Evolutionary conservation across 148 eudicot species (phyloP).

Genomic region (Diospyros lotus): DNA sequence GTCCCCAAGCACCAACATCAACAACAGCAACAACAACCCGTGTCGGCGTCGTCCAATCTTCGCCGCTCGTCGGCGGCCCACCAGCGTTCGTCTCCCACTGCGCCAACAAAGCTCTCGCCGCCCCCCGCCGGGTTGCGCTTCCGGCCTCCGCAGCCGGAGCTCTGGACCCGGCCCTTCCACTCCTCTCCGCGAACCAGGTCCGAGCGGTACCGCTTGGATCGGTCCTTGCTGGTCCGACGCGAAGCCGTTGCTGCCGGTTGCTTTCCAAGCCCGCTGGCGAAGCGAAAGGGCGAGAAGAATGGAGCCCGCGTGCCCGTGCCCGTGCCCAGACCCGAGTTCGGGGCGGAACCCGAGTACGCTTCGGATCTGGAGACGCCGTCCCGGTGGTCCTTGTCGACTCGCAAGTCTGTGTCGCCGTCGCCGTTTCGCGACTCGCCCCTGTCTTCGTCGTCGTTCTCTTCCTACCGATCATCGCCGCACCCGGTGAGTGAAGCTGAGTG

Average conservation of each 20-base stretch:
- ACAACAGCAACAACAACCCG: not conserved
- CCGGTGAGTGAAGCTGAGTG: conserved; percentile 33
- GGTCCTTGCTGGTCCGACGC: conserved; percentile 5
- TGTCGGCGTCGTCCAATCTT: no score
- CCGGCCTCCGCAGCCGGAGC: conserved; percentile 23
- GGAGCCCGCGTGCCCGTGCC: conserved; percentile 8
- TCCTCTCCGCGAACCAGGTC: conserved; percentile 22
- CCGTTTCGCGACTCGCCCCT: conserved; percentile 28
- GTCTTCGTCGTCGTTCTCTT: conserved; percentile 40
- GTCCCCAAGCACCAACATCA: conserved; percentile 43
- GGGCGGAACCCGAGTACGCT: conserved; percentile 15
- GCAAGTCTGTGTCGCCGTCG: conserved; percentile 29
- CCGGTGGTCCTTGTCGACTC: conserved; percentile 38
- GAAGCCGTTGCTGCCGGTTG: conserved; percentile 26
- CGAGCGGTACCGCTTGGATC: not conserved
- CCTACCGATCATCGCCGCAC: conserved; percentile 40
- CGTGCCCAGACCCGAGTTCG: conserved; percentile 5
- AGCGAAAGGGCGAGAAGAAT: conserved; percentile 16
- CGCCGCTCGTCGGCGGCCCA: not conserved
- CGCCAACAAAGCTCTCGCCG: conserved; percentile 28
- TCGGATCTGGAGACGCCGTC: conserved; percentile 29
- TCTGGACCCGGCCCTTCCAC: conserved; percentile 16
- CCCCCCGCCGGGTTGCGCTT: conserved; percentile 38
- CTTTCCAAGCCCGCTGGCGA: conserved; percentile 27
- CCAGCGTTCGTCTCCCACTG: conserved; percentile 5